Evolutionary conservation across 768 basidiomycete species (phyloP).

Genomic region (Serendipita sp.): DNA sequence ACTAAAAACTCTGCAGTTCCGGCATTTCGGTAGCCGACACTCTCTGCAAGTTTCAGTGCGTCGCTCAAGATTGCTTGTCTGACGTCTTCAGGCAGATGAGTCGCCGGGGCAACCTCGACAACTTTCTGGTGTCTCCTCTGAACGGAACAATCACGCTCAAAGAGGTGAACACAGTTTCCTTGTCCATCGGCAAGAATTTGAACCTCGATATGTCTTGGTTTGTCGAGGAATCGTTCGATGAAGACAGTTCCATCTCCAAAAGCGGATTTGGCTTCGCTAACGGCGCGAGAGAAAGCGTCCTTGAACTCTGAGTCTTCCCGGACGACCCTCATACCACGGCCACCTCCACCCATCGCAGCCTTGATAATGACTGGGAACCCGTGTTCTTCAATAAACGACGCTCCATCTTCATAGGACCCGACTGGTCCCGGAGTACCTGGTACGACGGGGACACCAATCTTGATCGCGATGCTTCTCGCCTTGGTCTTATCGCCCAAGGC

Average conservation of each 20-base stretch:
- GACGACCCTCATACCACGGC: constrained; percentile 98
- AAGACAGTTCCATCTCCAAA: constrained; percentile 99
- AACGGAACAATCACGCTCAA: constrained; percentile 98
- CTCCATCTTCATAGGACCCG: constrained; percentile 57
- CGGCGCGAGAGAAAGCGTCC: constrained; percentile 76
- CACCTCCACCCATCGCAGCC: constrained; percentile 97
- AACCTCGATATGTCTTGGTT: constrained; percentile 94
- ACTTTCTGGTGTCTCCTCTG: constrained; percentile 98
- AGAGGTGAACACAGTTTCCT: constrained; percentile 94
- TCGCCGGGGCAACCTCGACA: constrained; percentile 95
- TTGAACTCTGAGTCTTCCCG: constrained; percentile 86
- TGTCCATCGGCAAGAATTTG: constrained; percentile 81
- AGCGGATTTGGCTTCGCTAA: constrained; percentile 86
- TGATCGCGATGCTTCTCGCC: constrained; percentile 60
- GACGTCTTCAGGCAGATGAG: constrained; percentile 79
- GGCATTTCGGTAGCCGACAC: constrained; percentile 89
- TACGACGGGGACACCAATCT: constrained; percentile 72
- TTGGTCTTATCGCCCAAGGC: constrained; percentile 98
- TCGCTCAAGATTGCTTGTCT: constrained; percentile 75
- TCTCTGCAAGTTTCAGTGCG: constrained; percentile 86
- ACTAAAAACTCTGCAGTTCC: constrained; percentile 98
- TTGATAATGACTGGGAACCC: constrained; percentile 99
- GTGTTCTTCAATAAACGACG: constrained; percentile 82
- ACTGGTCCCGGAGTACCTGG: constrained; percentile 98
- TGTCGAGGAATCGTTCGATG: constrained; percentile 93